phyloP scores from a whole-genome alignment of 2,329 filamentous ascomycete genomes.

The Fusarium sp. region DNA sequence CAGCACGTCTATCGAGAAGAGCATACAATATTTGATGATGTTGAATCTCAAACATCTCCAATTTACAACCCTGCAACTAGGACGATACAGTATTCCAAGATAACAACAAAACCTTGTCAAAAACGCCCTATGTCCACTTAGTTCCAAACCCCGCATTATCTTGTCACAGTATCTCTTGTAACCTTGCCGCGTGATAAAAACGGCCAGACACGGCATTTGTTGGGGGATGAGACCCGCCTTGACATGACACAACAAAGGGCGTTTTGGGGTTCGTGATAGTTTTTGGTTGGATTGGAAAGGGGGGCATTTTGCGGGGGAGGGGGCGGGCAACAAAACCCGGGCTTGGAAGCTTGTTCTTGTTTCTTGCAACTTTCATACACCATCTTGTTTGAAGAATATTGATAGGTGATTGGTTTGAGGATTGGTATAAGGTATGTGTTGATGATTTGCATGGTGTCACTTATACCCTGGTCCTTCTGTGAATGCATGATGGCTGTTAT shows the following conservation, averaged over 20 bases:
- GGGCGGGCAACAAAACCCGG: slow-evolving; percentile 29
- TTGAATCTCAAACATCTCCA: neutral
- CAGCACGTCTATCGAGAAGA: accelerated
- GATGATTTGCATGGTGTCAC: neutral
- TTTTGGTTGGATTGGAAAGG: neutral
- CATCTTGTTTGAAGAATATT: neutral
- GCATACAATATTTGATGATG: accelerated
- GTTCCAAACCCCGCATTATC: slow-evolving; percentile 32
- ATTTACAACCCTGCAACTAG: neutral
- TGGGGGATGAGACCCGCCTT: slow-evolving; percentile 8
- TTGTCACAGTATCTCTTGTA: slow-evolving; percentile 12
- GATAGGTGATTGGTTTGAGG: slow-evolving; percentile 1
- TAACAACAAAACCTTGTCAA: slow-evolving; percentile 30
- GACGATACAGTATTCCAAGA: neutral
- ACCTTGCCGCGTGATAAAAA: slow-evolving; percentile 26
- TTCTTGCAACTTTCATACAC: neutral
- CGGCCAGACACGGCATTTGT: slow-evolving; percentile 36
- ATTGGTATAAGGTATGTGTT: neutral
- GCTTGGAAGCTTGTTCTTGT: slow-evolving; percentile 22
- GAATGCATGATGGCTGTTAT: neutral
- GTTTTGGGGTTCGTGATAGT: slow-evolving; percentile 8
- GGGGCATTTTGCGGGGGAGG: neutral
- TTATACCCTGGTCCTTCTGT: neutral
- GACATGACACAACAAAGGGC: slow-evolving; percentile 32
- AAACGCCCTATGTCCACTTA: slow-evolving; percentile 40